These are phyloP conservation scores for Coniophora puteana DNA, from an alignment of 1,284 basidiomycete species.

Conservation along the genomic window DNA sequence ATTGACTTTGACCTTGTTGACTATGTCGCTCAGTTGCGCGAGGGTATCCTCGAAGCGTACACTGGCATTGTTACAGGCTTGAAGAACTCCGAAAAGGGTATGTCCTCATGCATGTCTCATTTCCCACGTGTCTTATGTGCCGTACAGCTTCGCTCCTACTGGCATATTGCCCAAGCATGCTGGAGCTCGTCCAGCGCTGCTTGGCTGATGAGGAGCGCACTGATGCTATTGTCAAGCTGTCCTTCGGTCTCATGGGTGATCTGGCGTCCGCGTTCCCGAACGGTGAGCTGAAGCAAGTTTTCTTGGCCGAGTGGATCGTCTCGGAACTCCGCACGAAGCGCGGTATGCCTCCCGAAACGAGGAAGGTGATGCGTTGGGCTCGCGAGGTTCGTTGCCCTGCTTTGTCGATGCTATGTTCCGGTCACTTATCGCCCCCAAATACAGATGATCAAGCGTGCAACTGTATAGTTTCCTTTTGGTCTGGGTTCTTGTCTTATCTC, in stretches of 20 bases:
- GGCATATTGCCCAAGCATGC: constrained; percentile 72
- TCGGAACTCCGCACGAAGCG: constrained; percentile 71
- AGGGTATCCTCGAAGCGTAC: constrained; percentile 96
- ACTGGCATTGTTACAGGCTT: constrained; percentile 92
- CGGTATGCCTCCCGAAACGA: constrained; percentile 65
- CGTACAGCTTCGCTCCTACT: constrained; percentile 60
- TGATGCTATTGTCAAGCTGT: constrained; percentile 74
- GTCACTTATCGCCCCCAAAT: constrained; percentile 2
- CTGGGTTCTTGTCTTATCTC: constrained; percentile 25
- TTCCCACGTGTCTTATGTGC: constrained; percentile 8
- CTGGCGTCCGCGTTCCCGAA: constrained; percentile 84
- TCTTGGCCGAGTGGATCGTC: constrained; percentile 83
- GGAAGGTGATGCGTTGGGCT: constrained; percentile 81
- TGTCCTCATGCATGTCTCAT: constrained; percentile 12
- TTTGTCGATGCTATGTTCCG: not conserved
- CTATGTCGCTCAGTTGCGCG: constrained; percentile 87
- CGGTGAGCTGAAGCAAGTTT: constrained; percentile 76
- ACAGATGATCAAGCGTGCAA: constrained; percentile 70
- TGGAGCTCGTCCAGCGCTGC: constrained; percentile 81
- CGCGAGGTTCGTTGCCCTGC: constrained; percentile 56
- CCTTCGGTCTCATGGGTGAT: constrained; percentile 88
- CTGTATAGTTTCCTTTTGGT: constrained; percentile 44
- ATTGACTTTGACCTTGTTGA: constrained; percentile 89
- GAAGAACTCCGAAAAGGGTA: constrained; percentile 80
- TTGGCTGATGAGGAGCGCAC: constrained; percentile 83